phyloP scores from a whole-genome alignment of 202 grass and related monocot genomes.

The Schoenoplectus tabernaemontani region DNA sequence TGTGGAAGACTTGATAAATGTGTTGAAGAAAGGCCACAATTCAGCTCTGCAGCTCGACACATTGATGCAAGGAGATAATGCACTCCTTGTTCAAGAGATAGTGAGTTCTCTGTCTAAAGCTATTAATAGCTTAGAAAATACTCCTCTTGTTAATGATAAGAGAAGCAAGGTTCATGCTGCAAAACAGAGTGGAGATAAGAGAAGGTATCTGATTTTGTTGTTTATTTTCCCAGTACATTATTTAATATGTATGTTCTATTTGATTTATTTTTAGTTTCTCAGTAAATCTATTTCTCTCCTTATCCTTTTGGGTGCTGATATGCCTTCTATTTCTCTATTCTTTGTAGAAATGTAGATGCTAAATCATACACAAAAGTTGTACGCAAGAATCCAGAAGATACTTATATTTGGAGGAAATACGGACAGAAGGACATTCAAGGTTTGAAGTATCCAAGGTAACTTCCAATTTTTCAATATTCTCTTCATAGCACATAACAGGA shows the following conservation, averaged over 20 bases:
- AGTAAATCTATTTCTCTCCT: background rate
- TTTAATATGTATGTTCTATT: background rate
- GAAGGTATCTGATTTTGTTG: background rate
- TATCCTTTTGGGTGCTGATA: background rate
- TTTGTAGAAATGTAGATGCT: slow-evolving; percentile 25
- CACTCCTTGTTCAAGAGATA: slow-evolving; percentile 2
- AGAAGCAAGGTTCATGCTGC: background rate
- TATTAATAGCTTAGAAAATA: slow-evolving; percentile 11
- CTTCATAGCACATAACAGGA: too few species aligned
- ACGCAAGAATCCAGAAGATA: slow-evolving; percentile 32
- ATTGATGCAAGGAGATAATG: slow-evolving; percentile 7
- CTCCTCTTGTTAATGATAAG: background rate
- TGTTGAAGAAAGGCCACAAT: background rate
- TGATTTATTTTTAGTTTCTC: background rate
- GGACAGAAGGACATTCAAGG: slow-evolving; percentile 67
- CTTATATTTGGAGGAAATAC: slow-evolving; percentile 68
- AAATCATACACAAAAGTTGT: slow-evolving; percentile 17
- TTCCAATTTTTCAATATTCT: background rate
- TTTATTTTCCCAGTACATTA: background rate
- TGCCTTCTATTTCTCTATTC: background rate
- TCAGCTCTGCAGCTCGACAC: background rate
- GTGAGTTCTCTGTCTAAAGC: slow-evolving; percentile 1
- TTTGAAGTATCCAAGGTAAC: slow-evolving; percentile 34
- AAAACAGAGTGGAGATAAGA: background rate
- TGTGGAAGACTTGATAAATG: background rate